Base-by-base conservation (phyloP, 371 early-diverging fungal species). In the Dinochytrium kinnereticum region DNA sequence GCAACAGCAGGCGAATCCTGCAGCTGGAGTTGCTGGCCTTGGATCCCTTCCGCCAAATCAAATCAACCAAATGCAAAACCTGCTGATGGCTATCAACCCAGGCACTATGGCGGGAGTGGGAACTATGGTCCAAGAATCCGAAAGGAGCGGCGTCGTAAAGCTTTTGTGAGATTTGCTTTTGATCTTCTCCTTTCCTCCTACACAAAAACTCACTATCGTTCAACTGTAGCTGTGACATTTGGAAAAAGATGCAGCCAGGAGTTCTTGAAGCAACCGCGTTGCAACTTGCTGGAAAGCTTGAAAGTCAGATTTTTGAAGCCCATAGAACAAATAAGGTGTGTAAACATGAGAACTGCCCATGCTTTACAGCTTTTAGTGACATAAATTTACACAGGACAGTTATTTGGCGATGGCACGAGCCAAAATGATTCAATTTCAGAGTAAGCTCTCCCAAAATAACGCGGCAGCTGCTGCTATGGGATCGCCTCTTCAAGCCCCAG, bases 261-360 rank as follows among this genome's bases (percentile, higher is more conserved):
- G 17, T 61, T 30, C 3, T 15, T 5, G 61, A 61, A 19, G 37
- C 61, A 19, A 7, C 10, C n/a, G 61, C 61, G 17, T 13, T 34
- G 31, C 10, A 2, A 2, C 17, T 61, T 13, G 61, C 61, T 61
- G 61, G 61, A 61, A 61, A 61, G 61, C 3, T 61, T 7, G 61
- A 61, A 61, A 33, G 34, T 61, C 34, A 34, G 19, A 28, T 61
- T 13, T 61, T 34, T 24, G 61, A 61, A 2, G 7, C 24, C 7
- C 28, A 61, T 24, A 7, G 61, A 36, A 33, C 7, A 3, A 61
- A 61, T 26, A 17, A 36, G 15, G 61, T 61, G 10, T 13, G 57
- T n/a, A n/a, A n/a, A n/a, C n/a, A n/a, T n/a, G n/a, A n/a, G n/a
- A n/a, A n/a, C n/a, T n/a, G n/a, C n/a, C n/a, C n/a, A n/a, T n/a